phyloP scores from a whole-genome alignment of 148 eudicot genomes.

The Rheum nobile region DNA sequence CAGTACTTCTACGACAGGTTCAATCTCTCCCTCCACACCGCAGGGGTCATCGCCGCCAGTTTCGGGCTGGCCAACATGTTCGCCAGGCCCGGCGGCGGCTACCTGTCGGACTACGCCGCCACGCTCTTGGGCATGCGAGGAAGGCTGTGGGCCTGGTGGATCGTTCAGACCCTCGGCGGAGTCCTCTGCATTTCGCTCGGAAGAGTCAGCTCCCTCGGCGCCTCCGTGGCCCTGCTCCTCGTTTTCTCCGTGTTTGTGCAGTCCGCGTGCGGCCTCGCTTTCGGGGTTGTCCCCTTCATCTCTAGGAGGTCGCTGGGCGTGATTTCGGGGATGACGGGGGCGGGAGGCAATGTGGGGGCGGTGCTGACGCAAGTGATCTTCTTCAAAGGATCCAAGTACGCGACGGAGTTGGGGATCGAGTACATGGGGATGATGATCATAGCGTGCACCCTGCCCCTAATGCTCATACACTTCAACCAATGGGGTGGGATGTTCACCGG shows the following conservation, averaged over 20 bases:
- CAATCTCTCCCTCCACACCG: constrained; percentile 18
- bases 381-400: constrained; percentile 31
- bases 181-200: constrained; percentile 35
- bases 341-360: constrained; percentile 60
- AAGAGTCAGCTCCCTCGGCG: constrained; percentile 22
- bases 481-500: constrained; percentile 61
- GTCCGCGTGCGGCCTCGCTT: constrained; percentile 41
- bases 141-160: constrained; percentile 52
- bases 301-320: constrained; percentile 57
- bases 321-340: constrained; percentile 64
- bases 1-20: constrained; percentile 24
- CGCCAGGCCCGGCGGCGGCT: constrained; percentile 41
- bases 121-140: constrained; percentile 44
- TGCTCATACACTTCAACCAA: constrained; percentile 38
- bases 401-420: constrained; percentile 40
- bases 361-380: constrained; percentile 41
- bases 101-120: constrained; percentile 35
- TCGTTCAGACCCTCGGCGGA: constrained; percentile 31
- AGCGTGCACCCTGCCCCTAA: constrained; percentile 24
- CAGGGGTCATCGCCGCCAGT: constrained; percentile 48
- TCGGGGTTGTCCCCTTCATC: constrained; percentile 51
- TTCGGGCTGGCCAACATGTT: constrained; percentile 37
- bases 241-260: constrained; percentile 40
- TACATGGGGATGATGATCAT: constrained; percentile 49
- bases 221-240: constrained; percentile 25